These are phyloP conservation scores for Lasiodiplodia hormozganensis DNA, from an alignment of 2,329 filamentous ascomycete genomes.

Conservation along the genomic window DNA sequence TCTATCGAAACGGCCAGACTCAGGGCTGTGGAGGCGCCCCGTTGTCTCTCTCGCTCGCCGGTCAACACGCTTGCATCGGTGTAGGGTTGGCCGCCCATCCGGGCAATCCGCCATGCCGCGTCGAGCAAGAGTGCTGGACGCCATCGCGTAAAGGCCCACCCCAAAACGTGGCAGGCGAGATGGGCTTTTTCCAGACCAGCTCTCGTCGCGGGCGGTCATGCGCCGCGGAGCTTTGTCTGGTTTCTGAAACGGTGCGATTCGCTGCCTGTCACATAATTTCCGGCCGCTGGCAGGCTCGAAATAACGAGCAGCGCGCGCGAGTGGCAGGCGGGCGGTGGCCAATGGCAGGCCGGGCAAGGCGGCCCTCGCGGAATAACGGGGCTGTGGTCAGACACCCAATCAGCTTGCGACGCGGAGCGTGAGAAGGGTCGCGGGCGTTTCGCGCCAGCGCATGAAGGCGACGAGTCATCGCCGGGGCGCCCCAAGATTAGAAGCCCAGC, in stretches of 20 bases:
- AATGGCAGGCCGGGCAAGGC: slow-evolving; percentile 3
- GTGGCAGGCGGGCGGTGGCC: not conserved
- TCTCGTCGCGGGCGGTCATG: not conserved
- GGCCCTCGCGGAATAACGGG: slow-evolving; percentile 3
- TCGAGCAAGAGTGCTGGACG: not conserved
- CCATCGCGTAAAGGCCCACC: slow-evolving; percentile 3
- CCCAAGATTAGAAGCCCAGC: slow-evolving; percentile 15
- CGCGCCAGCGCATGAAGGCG: slow-evolving; percentile 24
- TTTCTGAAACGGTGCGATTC: not conserved
- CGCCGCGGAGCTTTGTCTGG: not conserved
- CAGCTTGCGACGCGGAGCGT: slow-evolving; percentile 6
- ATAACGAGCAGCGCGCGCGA: not conserved
- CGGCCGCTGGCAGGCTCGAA: not conserved
- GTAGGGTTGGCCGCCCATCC: not conserved
- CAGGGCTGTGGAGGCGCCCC: slow-evolving; percentile 13
- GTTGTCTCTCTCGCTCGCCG: slow-evolving; percentile 5
- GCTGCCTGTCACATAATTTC: not conserved
- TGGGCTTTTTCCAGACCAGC: not conserved
- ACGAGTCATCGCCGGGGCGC: slow-evolving; percentile 22
- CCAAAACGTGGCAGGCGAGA: slow-evolving; percentile 9
- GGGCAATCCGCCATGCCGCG: not conserved
- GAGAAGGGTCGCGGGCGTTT: slow-evolving; percentile 24
- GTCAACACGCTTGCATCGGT: not conserved
- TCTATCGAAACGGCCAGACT: not conserved
- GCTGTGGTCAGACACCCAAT: slow-evolving; percentile 13